Evolutionary conservation across 495 filamentous ascomycete species (phyloP).

Genomic region (Astrothelium macrocarpum): DNA sequence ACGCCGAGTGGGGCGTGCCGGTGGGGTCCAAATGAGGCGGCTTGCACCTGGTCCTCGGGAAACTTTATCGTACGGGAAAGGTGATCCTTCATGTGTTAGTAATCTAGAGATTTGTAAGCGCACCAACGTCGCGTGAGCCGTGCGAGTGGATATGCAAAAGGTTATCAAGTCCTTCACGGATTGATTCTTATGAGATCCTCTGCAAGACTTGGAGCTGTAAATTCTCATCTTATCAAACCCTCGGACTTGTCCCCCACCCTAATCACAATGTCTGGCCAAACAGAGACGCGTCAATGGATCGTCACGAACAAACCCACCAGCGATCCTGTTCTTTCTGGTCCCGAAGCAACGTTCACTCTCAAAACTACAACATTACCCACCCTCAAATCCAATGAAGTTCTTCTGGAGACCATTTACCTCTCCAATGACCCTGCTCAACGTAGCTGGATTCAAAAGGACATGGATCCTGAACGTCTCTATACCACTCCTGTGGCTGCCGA

Average conservation of each 20-base stretch:
- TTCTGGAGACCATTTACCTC: conserved; percentile 58
- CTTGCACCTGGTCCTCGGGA: too few species aligned
- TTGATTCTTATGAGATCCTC: not conserved
- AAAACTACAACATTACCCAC: conserved; percentile 38
- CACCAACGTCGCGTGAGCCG: too few species aligned
- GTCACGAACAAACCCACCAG: conserved; percentile 23
- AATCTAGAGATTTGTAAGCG: not conserved
- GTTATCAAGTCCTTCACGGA: not conserved
- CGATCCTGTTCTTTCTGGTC: conserved; percentile 32
- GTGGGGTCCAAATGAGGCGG: too few species aligned
- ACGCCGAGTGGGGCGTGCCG: not conserved
- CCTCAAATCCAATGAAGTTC: conserved; percentile 50
- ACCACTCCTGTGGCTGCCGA: conserved; percentile 55
- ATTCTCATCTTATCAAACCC: not conserved
- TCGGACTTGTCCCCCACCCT: not conserved
- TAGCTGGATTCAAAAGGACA: conserved; percentile 56
- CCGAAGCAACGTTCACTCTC: conserved; percentile 41
- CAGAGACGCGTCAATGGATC: conserved; percentile 27
- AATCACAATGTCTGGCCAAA: not conserved
- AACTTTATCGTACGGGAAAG: too few species aligned
- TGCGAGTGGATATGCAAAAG: not conserved
- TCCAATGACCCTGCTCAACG: conserved; percentile 80
- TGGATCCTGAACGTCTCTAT: conserved; percentile 47
- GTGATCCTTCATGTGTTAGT: too few species aligned
- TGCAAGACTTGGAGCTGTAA: not conserved